These are phyloP conservation scores for Solanum microdontum DNA, from an alignment of 257 asterid genomes.

Conservation along the genomic window DNA sequence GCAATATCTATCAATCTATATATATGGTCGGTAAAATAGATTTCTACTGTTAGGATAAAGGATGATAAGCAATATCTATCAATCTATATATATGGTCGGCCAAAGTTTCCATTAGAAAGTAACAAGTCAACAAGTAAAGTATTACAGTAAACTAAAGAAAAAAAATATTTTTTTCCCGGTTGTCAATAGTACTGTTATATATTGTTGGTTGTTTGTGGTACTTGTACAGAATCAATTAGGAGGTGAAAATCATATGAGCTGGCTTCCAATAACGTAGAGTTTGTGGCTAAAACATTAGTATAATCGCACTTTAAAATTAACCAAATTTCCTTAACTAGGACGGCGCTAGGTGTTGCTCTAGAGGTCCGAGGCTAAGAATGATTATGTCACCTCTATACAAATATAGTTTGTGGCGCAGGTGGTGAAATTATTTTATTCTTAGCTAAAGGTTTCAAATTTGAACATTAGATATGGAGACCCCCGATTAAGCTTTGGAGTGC, in stretches of 20 bases:
- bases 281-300: not conserved
- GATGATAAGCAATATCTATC: not conserved
- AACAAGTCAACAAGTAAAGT: not conserved
- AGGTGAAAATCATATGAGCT: not conserved
- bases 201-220: not conserved
- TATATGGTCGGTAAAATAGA: not conserved
- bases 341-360: conserved; percentile 1
- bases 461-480: rapidly evolving
- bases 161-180: not conserved
- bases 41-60: not conserved
- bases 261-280: not conserved
- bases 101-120: not conserved
- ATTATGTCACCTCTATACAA: not conserved
- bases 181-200: not conserved
- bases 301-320: not conserved
- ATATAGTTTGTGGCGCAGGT: rapidly evolving
- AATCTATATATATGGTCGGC: not conserved
- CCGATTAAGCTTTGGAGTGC: rapidly evolving
- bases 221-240: not conserved
- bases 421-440: too few relatives aligned
- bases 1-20: not conserved
- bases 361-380: not conserved
- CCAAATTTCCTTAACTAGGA: not conserved
- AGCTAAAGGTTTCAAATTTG: rapidly evolving
- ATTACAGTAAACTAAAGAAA: not conserved